A percentile compares a stretch with the other conserved stretches of the same genome.
These are phyloP conservation scores for Metschnikowia colocasiae DNA, from an alignment of 805 yeast species.

Conservation along the genomic window DNA sequence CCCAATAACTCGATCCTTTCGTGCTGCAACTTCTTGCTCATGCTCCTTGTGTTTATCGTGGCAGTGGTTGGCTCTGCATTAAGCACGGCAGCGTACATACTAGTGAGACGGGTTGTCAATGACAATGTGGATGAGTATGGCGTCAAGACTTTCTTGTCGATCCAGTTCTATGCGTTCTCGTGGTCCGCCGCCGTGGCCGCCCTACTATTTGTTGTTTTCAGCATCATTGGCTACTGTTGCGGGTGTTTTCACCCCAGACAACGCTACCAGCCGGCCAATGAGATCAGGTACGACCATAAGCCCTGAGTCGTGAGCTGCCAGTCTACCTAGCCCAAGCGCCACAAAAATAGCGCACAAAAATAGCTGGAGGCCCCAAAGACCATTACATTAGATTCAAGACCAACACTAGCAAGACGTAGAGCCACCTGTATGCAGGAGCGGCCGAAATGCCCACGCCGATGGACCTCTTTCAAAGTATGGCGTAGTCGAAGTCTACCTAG, in stretches of 20 bases:
- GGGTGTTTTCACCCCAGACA: constrained; percentile 34
- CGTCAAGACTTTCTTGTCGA: constrained; percentile 48
- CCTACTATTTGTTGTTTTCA: constrained; percentile 28
- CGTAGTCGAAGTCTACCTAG: too few relatives aligned
- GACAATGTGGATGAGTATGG: constrained; percentile 48
- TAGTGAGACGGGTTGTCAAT: constrained; percentile 50
- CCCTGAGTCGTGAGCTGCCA: too few relatives aligned
- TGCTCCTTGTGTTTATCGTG: constrained; percentile 43
- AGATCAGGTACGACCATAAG: constrained; percentile 24
- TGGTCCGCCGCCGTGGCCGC: constrained; percentile 62
- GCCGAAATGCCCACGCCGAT: too few relatives aligned
- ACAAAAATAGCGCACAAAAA: too few relatives aligned
- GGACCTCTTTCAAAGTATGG: too few relatives aligned
- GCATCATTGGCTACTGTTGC: constrained; percentile 40
- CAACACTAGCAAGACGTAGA: too few relatives aligned
- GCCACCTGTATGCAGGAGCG: too few relatives aligned
- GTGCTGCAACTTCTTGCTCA: constrained; percentile 42
- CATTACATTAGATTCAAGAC: too few relatives aligned
- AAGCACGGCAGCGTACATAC: constrained; percentile 58
- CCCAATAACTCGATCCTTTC: constrained; percentile 45
- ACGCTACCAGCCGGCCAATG: not conserved
- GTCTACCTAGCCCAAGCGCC: too few relatives aligned
- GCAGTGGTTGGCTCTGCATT: constrained; percentile 48
- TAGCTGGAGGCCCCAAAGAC: too few relatives aligned
- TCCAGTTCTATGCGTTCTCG: constrained; percentile 51